These are phyloP conservation scores for Aleurites moluccanus DNA, from an alignment of 441 rosid genomes.

Conservation along the genomic window DNA sequence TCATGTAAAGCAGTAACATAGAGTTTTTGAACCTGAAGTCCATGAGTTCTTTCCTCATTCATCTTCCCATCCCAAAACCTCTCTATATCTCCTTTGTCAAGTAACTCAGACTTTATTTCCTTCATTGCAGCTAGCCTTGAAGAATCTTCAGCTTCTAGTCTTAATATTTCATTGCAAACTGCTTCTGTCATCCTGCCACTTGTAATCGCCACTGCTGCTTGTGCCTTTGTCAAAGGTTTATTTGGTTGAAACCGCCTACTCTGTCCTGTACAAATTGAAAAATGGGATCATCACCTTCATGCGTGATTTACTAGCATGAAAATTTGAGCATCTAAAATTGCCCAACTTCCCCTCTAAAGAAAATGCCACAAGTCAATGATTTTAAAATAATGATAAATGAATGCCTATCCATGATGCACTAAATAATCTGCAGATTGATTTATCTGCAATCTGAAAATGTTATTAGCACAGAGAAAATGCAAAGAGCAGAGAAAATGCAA, in stretches of 20 bases:
- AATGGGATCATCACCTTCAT: slow-evolving; percentile 6
- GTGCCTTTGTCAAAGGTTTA: slow-evolving; percentile 83
- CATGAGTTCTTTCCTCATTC: slow-evolving; percentile 49
- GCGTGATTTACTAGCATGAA: slow-evolving; percentile 1
- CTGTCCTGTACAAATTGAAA: slow-evolving; percentile 53
- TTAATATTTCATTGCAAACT: slow-evolving; percentile 52
- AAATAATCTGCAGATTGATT: background rate
- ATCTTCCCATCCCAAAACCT: slow-evolving; percentile 66
- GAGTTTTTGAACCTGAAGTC: slow-evolving; percentile 50
- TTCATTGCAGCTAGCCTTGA: slow-evolving; percentile 54
- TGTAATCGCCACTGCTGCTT: slow-evolving; percentile 74
- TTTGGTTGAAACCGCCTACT: slow-evolving; percentile 79
- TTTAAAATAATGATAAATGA: background rate
- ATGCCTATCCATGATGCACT: background rate
- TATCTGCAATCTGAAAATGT: background rate
- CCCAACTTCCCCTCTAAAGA: background rate
- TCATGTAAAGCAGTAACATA: slow-evolving; percentile 38
- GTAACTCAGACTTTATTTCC: slow-evolving; percentile 64
- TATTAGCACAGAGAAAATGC: background rate
- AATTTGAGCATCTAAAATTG: background rate
- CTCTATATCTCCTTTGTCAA: slow-evolving; percentile 65
- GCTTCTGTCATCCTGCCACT: slow-evolving; percentile 77
- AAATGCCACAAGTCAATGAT: background rate
- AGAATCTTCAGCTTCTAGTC: slow-evolving; percentile 61
- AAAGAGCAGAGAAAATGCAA: too few relatives aligned